phyloP scores from a whole-genome alignment of 2,329 filamentous ascomycete genomes.

The Dryadomyces quercus-mongolicae region DNA sequence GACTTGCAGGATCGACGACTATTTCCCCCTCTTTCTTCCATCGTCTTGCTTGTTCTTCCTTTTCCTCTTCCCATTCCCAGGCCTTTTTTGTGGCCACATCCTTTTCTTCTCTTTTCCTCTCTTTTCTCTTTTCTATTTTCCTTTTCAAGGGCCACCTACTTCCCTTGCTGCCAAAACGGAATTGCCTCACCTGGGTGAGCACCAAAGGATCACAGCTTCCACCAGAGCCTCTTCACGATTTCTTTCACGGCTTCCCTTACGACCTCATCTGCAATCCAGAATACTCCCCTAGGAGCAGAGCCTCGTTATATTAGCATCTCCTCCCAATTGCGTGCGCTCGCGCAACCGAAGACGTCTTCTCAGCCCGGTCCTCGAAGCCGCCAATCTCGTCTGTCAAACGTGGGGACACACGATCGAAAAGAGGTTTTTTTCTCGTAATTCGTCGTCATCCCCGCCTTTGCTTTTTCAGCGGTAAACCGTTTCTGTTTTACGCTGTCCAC shows the following conservation, averaged over 20 bases:
- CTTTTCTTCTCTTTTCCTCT: conserved; percentile 1
- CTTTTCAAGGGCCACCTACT: background rate
- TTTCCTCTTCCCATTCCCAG: background rate
- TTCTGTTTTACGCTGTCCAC: too few relatives aligned
- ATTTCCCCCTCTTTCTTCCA: background rate
- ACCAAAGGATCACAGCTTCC: background rate
- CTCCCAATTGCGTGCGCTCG: conserved; percentile 3
- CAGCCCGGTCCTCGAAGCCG: background rate
- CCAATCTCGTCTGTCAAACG: conserved; percentile 6
- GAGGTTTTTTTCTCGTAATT: conserved; percentile 14
- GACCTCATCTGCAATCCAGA: too few relatives aligned
- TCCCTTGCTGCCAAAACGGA: background rate
- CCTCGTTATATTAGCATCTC: background rate
- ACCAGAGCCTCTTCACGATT: too few relatives aligned
- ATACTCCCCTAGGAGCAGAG: background rate
- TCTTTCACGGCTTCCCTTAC: background rate
- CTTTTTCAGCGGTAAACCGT: background rate
- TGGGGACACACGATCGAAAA: conserved; percentile 10
- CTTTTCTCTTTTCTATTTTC: background rate
- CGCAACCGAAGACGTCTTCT: background rate
- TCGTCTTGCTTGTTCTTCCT: background rate
- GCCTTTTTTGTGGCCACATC: background rate
- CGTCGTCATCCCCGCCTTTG: conserved; percentile 5
- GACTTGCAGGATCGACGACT: background rate
- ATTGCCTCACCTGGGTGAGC: background rate